Conservation (phyloP, 106 monocot species). For the Dendrobium officinale region DNA sequence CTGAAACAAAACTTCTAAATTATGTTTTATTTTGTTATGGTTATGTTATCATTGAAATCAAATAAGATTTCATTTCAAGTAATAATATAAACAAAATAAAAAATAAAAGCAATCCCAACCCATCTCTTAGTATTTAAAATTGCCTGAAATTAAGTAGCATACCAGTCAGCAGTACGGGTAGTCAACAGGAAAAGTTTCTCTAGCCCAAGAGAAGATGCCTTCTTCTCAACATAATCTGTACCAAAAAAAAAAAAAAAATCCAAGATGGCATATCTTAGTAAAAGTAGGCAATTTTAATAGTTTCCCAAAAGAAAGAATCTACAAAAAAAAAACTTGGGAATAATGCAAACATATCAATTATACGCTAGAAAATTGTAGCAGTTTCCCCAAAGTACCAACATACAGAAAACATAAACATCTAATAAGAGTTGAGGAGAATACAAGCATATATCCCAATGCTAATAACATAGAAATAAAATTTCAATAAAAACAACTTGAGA, state of each 20-base stretch:
- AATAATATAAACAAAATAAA: not conserved
- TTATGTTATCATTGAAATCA: too few species aligned
- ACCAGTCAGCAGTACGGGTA: conserved; percentile 84
- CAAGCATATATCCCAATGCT: not conserved
- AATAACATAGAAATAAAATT: not conserved
- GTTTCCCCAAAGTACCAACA: too few species aligned
- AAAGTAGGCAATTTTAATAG: not conserved
- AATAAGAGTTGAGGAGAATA: too few species aligned
- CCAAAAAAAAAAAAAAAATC: not conserved
- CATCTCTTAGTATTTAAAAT: not conserved
- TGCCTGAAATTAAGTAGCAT: conserved; percentile 7
- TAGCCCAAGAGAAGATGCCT: conserved; percentile 57
- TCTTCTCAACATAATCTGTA: conserved; percentile 83
- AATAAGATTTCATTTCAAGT: too few species aligned
- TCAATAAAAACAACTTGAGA: not conserved
- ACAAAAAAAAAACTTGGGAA: not conserved
- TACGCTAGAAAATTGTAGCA: too few species aligned
- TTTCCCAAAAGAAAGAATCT: not conserved
- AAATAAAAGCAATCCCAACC: not conserved
- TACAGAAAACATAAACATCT: too few species aligned
- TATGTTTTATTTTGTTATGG: too few species aligned
- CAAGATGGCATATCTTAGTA: not conserved
- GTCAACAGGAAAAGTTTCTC: conserved; percentile 88
- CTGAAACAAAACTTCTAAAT: too few species aligned
- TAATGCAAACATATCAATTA: too few species aligned